Percentiles rank a stretch among this genome's conserved stretches.
Evolutionary conservation across 2,329 filamentous ascomycete species (phyloP).

Genomic region (Penicillium sp.): DNA sequence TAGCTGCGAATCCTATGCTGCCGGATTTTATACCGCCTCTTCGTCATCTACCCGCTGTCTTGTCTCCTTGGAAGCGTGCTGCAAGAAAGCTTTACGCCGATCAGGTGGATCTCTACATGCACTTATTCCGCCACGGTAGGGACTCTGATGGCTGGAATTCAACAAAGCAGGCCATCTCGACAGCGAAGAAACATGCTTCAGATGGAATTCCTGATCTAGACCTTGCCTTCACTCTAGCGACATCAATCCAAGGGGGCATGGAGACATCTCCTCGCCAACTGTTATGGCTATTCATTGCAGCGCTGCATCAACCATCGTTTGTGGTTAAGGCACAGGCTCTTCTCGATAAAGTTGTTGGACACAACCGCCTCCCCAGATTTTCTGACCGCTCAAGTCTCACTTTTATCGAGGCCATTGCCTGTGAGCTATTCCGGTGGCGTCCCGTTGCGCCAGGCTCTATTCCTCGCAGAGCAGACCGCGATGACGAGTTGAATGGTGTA

Average conservation of each 20-base stretch:
- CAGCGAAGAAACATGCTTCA: slow-evolving; percentile 44
- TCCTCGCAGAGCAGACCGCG: slow-evolving; percentile 52
- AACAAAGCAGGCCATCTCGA: slow-evolving; percentile 30
- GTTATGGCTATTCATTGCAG: slow-evolving; percentile 53
- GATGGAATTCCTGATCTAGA: slow-evolving; percentile 45
- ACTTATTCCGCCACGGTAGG: slow-evolving; percentile 25
- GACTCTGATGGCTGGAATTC: slow-evolving; percentile 30
- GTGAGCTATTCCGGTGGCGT: slow-evolving; percentile 45
- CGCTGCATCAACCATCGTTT: slow-evolving; percentile 50
- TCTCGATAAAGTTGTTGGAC: slow-evolving; percentile 39
- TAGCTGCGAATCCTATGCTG: slow-evolving; percentile 50
- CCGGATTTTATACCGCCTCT: slow-evolving; percentile 52
- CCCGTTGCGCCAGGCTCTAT: slow-evolving; percentile 51
- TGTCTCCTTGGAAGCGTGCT: slow-evolving; percentile 52
- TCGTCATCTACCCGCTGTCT: slow-evolving; percentile 48
- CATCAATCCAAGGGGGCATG: slow-evolving; percentile 54
- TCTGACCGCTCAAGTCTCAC: slow-evolving; percentile 35
- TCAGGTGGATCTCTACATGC: slow-evolving; percentile 32
- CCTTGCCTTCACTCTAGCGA: slow-evolving; percentile 53
- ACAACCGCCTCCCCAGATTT: slow-evolving; percentile 36
- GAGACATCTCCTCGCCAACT: slow-evolving; percentile 56
- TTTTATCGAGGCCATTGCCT: slow-evolving; percentile 40
- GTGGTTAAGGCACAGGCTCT: slow-evolving; percentile 43
- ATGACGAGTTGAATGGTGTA: slow-evolving; percentile 53
- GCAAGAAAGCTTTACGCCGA: slow-evolving; percentile 26